These are phyloP conservation scores for Luffa aegyptiaca DNA, from an alignment of 306 rosid species.

Conservation along the genomic window DNA sequence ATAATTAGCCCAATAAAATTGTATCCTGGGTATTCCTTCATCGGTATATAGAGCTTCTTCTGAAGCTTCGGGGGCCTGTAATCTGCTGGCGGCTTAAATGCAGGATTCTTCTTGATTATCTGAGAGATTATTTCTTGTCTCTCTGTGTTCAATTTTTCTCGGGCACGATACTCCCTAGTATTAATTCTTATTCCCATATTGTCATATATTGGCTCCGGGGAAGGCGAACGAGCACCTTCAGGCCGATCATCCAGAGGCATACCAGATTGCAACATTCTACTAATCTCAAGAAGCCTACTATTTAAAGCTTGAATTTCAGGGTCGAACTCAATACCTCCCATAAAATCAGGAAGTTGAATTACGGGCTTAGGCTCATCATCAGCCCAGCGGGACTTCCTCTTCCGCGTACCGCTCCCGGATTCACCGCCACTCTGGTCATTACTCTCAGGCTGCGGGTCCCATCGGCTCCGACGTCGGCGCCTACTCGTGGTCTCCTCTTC, in stretches of 20 bases:
- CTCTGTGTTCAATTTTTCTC: constrained; percentile 81
- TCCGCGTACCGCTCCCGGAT: constrained; percentile 46
- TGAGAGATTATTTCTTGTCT: constrained; percentile 90
- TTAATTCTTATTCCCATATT: constrained; percentile 88
- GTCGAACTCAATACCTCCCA: constrained; percentile 97
- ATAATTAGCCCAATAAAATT: constrained; percentile 92
- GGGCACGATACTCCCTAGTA: constrained; percentile 88
- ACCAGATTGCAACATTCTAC: constrained; percentile 90
- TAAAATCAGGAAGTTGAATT: constrained; percentile 87
- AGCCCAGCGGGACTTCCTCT: constrained; percentile 93
- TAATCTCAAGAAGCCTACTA: constrained; percentile 81
- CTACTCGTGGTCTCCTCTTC: constrained; percentile 84
- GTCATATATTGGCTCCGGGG: constrained; percentile 92
- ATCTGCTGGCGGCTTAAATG: constrained; percentile 94
- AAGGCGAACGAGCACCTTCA: constrained; percentile 95
- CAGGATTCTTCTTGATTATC: constrained; percentile 86
- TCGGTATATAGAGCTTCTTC: constrained; percentile 93
- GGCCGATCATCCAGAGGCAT: constrained; percentile 88
- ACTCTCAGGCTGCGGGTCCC: constrained; percentile 96
- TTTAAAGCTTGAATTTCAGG: constrained; percentile 93
- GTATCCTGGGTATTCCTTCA: constrained; percentile 96
- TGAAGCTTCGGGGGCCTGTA: constrained; percentile 97
- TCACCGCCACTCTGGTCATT: constrained; percentile 55
- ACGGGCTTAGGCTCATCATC: constrained; percentile 87
- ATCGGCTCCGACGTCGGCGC: constrained; percentile 76